Conservation (phyloP, 116 monocot species). For the Trichopus zeylanicus region DNA sequence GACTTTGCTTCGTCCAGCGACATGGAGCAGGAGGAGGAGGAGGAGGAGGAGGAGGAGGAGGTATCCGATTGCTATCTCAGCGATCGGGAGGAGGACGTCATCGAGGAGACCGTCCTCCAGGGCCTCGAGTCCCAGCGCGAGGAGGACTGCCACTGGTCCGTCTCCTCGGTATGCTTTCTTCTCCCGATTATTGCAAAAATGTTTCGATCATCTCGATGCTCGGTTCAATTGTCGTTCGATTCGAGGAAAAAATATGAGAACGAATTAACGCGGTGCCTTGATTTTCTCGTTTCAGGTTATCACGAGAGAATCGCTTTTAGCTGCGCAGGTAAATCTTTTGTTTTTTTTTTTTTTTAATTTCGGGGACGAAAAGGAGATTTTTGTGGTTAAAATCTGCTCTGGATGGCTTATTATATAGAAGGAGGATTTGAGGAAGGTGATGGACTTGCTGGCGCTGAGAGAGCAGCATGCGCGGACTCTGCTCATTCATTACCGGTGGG, state of each 20-base stretch:
- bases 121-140: conserved; percentile 37
- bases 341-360: background rate
- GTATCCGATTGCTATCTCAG: conserved; percentile 28
- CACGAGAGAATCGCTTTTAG: conserved; percentile 62
- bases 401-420: conserved; percentile 15
- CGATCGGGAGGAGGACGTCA: conserved; percentile 27
- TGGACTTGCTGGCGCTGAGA: conserved; percentile 47
- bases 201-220: background rate
- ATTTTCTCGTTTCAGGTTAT: conserved; percentile 35
- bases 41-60: conserved; percentile 16
- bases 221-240: background rate
- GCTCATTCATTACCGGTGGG: conserved; percentile 66
- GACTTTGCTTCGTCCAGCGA: conserved; percentile 37
- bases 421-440: conserved; percentile 62
- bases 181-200: background rate
- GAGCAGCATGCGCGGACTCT: conserved; percentile 70
- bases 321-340: conserved; percentile 46
- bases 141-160: conserved; percentile 53
- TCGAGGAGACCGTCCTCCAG: conserved; percentile 53
- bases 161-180: conserved; percentile 38
- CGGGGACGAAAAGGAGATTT: background rate
- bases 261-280: background rate
- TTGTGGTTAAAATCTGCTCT: background rate
- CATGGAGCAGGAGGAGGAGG: conserved; percentile 17
- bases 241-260: no score